Base-by-base conservation (phyloP, 129 eudicot genomes). In the Sambucus nigra region DNA sequence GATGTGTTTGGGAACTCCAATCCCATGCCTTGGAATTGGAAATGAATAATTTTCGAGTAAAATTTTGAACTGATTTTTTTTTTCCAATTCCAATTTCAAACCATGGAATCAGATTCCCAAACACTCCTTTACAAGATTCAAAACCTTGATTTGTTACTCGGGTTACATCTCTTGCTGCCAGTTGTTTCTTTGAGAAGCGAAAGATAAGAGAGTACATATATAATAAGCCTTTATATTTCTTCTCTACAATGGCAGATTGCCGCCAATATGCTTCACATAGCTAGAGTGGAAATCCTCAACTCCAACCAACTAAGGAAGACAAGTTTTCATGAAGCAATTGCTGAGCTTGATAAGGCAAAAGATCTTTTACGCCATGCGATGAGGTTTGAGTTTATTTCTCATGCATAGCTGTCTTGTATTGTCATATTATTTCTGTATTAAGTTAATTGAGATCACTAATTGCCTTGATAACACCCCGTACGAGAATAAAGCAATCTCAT, bases 191-290 rank as follows among this genome's bases (percentile, higher is more conserved):
- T 19, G 29, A 2, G 11, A 33, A 42, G 35, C 8, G 2, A 35
- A 35, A 35, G 16, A 20, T 1, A 42, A 42, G 18, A 42, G n/a
- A 1, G 5, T 42, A 42, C n/a, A 42, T 9, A 2, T 40, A 13
- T 42, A 42, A 49, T 52, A 39, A 63, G 44, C 15, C 23, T 28
- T 57, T 29, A 26, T 63, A 6, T 38, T n/a, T n/a, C n/a, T n/a
- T n/a, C 5, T 17, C 10, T 20, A 42, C 25, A 21, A 12, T 22
- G 48, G 20, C 77, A 80, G 88, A 61, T 81, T 59, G 93, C 93
- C 27, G 82, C 85, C 58, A 84, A 84, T 73, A 70, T 80, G 80
- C 73, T 88, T 59, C 63, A 72, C 67, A 40, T 88, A 64, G 95
- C 85, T 63, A 75, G 80, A 69, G 72, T 88, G 58, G 76, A 79